These are phyloP conservation scores for Colletotrichum sp. DNA, from an alignment of 2,329 filamentous ascomycete species.

Conservation along the genomic window DNA sequence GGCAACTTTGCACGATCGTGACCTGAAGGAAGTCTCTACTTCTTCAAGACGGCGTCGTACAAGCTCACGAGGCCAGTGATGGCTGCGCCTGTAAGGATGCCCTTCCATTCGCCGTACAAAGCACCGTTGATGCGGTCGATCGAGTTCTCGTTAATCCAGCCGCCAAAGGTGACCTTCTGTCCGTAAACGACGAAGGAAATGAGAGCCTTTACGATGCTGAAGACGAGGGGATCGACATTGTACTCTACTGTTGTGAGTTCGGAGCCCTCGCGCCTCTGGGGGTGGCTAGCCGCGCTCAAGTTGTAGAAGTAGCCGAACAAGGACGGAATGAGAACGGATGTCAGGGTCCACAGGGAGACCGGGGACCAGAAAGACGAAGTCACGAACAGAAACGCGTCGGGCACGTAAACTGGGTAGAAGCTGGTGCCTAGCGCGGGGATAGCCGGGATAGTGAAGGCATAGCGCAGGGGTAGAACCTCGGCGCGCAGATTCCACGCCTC, in stretches of 20 bases:
- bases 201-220: slow-evolving; percentile 87
- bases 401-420: slow-evolving; percentile 69
- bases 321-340: slow-evolving; percentile 73
- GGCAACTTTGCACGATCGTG: background rate
- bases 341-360: slow-evolving; percentile 76
- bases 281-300: slow-evolving; percentile 63
- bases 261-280: slow-evolving; percentile 45
- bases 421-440: slow-evolving; percentile 59
- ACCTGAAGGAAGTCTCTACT: slow-evolving; percentile 42
- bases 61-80: slow-evolving; percentile 73
- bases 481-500: slow-evolving; percentile 74
- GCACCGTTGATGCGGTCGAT: slow-evolving; percentile 69
- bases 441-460: slow-evolving; percentile 75
- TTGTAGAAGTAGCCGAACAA: slow-evolving; percentile 90
- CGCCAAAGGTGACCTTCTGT: slow-evolving; percentile 67
- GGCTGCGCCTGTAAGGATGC: slow-evolving; percentile 70
- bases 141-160: slow-evolving; percentile 63
- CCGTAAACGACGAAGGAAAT: slow-evolving; percentile 82
- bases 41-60: slow-evolving; percentile 80
- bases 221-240: slow-evolving; percentile 83
- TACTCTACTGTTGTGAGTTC: slow-evolving; percentile 48
- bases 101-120: slow-evolving; percentile 74
- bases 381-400: slow-evolving; percentile 81
- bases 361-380: slow-evolving; percentile 85
- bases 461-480: slow-evolving; percentile 74